phyloP scores from a whole-genome alignment of 768 basidiomycete species.

The Mycena pura region DNA sequence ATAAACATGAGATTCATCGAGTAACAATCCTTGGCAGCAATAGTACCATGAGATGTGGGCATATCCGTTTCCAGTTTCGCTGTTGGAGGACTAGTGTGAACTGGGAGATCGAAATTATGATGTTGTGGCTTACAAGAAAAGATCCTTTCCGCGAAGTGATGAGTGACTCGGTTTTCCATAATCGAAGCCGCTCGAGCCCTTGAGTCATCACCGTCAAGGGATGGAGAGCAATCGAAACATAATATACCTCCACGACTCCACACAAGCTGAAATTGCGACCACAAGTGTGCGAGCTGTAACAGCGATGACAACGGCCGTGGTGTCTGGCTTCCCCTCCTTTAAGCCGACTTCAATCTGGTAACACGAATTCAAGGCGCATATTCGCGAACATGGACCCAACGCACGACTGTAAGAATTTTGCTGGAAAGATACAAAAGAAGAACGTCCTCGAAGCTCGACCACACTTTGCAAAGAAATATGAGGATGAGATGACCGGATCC shows the following conservation, averaged over 20 bases:
- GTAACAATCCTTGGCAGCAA: background rate
- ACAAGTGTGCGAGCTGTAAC: conserved; percentile 15
- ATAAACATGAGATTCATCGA: background rate
- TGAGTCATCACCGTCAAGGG: background rate
- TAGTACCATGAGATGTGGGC: conserved; percentile 19
- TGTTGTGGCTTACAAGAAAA: conserved; percentile 33
- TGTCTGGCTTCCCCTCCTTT: conserved; percentile 15
- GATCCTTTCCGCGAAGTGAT: conserved; percentile 35
- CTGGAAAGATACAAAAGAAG: conserved; percentile 16
- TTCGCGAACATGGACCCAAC: background rate
- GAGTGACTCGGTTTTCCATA: conserved; percentile 27
- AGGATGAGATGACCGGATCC: conserved; percentile 8
- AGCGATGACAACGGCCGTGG: conserved; percentile 11
- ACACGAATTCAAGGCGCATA: background rate
- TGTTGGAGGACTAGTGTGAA: conserved; percentile 27
- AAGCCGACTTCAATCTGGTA: conserved; percentile 24
- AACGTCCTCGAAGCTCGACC: conserved; percentile 19
- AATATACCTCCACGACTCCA: conserved; percentile 16
- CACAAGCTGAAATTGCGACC: conserved; percentile 9
- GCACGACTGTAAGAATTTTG: conserved; percentile 16
- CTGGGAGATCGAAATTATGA: conserved; percentile 9
- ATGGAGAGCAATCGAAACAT: background rate
- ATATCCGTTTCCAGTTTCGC: conserved; percentile 22
- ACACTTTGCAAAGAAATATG: conserved; percentile 11
- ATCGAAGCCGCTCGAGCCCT: background rate